phyloP scores from a whole-genome alignment of 768 basidiomycete species.

The Cubamyces sp. region DNA sequence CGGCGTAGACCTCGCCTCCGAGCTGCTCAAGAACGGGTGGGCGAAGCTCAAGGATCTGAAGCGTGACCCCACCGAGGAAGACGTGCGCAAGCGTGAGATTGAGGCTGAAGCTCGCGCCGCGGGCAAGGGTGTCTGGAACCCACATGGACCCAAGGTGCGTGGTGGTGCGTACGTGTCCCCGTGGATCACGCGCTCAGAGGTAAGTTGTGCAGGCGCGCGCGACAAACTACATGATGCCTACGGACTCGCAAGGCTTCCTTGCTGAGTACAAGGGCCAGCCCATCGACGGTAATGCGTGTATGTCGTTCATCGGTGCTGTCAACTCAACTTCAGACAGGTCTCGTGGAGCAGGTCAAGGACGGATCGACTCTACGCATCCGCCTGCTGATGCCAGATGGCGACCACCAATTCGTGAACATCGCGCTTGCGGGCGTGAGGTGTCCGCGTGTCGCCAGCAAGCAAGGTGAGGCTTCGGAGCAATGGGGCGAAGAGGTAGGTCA shows the following conservation, averaged over 20 bases:
- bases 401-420: conserved; percentile 90
- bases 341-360: conserved; percentile 94
- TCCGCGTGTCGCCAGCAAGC: conserved; percentile 68
- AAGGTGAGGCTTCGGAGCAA: conserved; percentile 77
- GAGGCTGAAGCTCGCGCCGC: conserved; percentile 76
- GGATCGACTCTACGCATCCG: conserved; percentile 89
- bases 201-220: conserved; percentile 55
- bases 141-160: conserved; percentile 71
- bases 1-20: conserved; percentile 71
- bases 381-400: conserved; percentile 83
- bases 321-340: conserved; percentile 50
- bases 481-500: conserved; percentile 85
- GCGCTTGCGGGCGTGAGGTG: conserved; percentile 82
- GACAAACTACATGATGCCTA: conserved; percentile 87
- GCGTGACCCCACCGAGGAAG: conserved; percentile 81
- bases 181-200: background rate
- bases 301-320: background rate
- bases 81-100: conserved; percentile 68
- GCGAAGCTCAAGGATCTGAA: conserved; percentile 88
- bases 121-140: conserved; percentile 87
- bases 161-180: background rate
- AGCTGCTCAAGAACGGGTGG: conserved; percentile 91
- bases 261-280: conserved; percentile 90
- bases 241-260: conserved; percentile 87
- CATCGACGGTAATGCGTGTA: conserved; percentile 67